Conservation (phyloP, 2,329 filamentous ascomycete species). For the Claviceps citrina region DNA sequence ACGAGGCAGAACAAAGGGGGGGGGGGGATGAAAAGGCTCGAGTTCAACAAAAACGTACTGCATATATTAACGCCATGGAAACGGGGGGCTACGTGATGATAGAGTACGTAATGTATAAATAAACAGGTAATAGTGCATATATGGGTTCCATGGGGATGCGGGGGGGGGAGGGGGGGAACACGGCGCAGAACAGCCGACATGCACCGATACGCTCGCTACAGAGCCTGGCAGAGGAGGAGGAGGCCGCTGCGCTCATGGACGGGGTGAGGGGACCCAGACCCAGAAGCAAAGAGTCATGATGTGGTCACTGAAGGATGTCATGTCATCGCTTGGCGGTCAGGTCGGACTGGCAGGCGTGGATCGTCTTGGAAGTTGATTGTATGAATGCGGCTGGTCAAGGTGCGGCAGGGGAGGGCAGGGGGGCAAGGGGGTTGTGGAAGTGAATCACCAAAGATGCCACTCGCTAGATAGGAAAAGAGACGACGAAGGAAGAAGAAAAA, state of each 20-base stretch:
- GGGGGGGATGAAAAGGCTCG: background rate
- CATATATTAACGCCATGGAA: slow-evolving; percentile 15
- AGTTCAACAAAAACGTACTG: slow-evolving; percentile 13
- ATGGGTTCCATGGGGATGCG: too few relatives aligned
- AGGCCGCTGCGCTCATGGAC: slow-evolving; percentile 8
- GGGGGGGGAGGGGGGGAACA: background rate
- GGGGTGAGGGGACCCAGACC: slow-evolving; percentile 1
- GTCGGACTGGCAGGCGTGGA: too few relatives aligned
- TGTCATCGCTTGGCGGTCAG: too few relatives aligned
- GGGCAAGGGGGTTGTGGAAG: too few relatives aligned
- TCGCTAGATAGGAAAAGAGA: slow-evolving; percentile 21
- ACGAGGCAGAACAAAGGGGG: slow-evolving; percentile 8
- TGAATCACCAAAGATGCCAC: slow-evolving; percentile 25
- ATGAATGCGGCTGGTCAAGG: too few relatives aligned
- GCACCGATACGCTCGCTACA: slow-evolving; percentile 20
- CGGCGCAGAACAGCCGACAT: slow-evolving; percentile 9
- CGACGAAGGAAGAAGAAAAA: slow-evolving; percentile 9
- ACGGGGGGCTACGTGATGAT: slow-evolving; percentile 14
- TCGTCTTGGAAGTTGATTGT: slow-evolving; percentile 4
- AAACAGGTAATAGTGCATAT: slow-evolving; percentile 23
- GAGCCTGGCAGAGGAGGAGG: slow-evolving; percentile 13
- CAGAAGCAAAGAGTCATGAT: background rate
- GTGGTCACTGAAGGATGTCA: too few relatives aligned
- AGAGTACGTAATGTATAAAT: slow-evolving; percentile 27
- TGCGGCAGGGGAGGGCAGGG: too few relatives aligned